Conservation (phyloP, 1,284 basidiomycete species). For the Malassezia caprae region DNA sequence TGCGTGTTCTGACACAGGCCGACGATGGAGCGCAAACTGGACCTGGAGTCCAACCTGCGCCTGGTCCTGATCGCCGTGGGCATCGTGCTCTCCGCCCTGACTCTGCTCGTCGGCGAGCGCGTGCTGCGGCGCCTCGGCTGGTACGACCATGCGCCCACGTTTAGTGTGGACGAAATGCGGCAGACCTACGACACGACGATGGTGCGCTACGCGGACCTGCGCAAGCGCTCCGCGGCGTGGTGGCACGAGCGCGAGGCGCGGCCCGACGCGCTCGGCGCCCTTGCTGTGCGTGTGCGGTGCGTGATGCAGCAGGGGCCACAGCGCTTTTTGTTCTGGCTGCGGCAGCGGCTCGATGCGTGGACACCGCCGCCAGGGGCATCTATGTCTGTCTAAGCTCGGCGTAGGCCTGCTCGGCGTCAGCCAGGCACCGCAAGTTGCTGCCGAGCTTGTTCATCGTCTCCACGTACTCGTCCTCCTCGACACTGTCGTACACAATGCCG, state of each 20-base stretch:
- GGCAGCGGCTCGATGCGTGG: background rate
- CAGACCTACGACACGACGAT: background rate
- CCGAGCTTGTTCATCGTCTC: conserved; percentile 93
- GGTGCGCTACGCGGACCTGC: background rate
- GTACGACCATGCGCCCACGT: background rate
- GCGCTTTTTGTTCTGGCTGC: background rate
- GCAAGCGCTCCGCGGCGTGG: background rate
- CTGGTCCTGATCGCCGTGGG: background rate
- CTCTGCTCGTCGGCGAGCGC: background rate
- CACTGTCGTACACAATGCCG: conserved; percentile 92
- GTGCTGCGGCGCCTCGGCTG: background rate
- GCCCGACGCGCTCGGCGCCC: background rate
- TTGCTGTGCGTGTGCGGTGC: background rate
- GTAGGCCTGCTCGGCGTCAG: conserved; percentile 60
- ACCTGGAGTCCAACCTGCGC: background rate
- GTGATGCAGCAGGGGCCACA: background rate
- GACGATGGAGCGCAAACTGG: background rate
- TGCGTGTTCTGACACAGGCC: background rate
- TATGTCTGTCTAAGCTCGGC: background rate
- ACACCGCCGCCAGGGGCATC: background rate
- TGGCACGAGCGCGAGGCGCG: background rate
- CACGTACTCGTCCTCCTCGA: conserved; percentile 90
- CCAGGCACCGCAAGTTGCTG: conserved; percentile 74
- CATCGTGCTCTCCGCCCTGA: background rate
- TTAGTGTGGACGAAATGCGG: background rate